Conservation (phyloP, 306 rosid species). For the Begonia peltatifolia region DNA sequence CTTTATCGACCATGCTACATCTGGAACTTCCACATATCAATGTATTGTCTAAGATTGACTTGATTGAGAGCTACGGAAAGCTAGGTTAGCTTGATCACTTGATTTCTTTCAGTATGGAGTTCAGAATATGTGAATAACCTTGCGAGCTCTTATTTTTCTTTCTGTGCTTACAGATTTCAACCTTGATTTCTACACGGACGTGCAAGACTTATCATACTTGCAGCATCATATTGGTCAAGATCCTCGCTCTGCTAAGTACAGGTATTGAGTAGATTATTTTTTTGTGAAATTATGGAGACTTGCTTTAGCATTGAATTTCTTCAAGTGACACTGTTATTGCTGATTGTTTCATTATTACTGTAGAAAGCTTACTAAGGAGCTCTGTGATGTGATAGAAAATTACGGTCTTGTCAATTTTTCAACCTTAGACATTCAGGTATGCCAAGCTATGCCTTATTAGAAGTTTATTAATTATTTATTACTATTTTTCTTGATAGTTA, state of each 20-base stretch:
- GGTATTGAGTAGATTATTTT: constrained; percentile 30
- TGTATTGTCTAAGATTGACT: constrained; percentile 85
- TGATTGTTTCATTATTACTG: constrained; percentile 12
- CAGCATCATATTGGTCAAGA: constrained; percentile 69
- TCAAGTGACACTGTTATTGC: not conserved
- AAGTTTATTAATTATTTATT: constrained; percentile 4
- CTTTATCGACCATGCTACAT: constrained; percentile 85
- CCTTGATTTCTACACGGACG: constrained; percentile 88
- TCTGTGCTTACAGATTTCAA: constrained; percentile 62
- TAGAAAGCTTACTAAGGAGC: constrained; percentile 94
- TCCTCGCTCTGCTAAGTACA: constrained; percentile 75
- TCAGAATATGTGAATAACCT: not conserved
- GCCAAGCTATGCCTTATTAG: not conserved
- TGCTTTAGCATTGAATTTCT: constrained; percentile 6
- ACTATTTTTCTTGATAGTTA: constrained; percentile 6
- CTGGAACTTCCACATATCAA: constrained; percentile 82
- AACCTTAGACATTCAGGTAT: constrained; percentile 88
- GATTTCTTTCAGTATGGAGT: constrained; percentile 4
- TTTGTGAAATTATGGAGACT: not conserved
- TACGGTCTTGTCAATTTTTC: constrained; percentile 62
- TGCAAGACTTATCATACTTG: constrained; percentile 76
- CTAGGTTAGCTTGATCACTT: constrained; percentile 30
- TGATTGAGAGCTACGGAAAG: constrained; percentile 82
- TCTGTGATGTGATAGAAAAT: constrained; percentile 74
- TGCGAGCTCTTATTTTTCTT: constrained; percentile 4